phyloP scores from a whole-genome alignment of 768 basidiomycete genomes.

The Amanita phalloides region DNA sequence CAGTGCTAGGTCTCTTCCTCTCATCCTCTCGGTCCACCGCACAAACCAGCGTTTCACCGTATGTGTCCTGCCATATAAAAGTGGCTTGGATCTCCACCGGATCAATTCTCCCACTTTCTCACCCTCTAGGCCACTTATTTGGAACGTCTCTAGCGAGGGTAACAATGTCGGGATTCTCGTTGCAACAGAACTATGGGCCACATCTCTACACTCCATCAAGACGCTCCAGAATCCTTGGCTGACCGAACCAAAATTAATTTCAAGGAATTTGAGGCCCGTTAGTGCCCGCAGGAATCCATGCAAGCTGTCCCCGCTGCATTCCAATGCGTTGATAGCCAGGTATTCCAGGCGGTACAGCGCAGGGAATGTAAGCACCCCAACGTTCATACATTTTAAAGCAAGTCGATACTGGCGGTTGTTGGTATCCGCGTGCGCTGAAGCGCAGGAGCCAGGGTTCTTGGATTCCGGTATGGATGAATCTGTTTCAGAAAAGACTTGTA shows the following conservation, averaged over 20 bases:
- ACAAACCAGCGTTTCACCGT: constrained; percentile 18
- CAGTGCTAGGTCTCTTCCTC: constrained; percentile 23
- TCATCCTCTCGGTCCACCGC: constrained; percentile 21
- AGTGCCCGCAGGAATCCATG: constrained; percentile 23
- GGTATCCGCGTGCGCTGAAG: neutral
- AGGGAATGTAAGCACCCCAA: constrained; percentile 13
- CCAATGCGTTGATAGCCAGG: constrained; percentile 30
- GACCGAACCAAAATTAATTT: constrained; percentile 31
- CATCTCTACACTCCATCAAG: constrained; percentile 16
- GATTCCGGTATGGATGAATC: neutral
- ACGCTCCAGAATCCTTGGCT: constrained; percentile 21
- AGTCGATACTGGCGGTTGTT: neutral
- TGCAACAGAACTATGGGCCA: neutral
- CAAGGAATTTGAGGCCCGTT: constrained; percentile 23
- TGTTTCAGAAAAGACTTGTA: neutral
- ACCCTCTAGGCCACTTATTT: constrained; percentile 15
- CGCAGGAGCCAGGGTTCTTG: neutral
- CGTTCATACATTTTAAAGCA: neutral
- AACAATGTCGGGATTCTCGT: constrained; percentile 9
- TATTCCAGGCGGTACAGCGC: constrained; percentile 21
- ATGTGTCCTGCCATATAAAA: neutral
- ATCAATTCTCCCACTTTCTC: constrained; percentile 1
- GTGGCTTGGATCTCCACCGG: constrained; percentile 5
- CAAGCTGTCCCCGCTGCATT: constrained; percentile 26
- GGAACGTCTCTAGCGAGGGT: constrained; percentile 18